Base-by-base conservation (phyloP, 495 filamentous ascomycete genomes). In the Glutinoglossum americanum region DNA sequence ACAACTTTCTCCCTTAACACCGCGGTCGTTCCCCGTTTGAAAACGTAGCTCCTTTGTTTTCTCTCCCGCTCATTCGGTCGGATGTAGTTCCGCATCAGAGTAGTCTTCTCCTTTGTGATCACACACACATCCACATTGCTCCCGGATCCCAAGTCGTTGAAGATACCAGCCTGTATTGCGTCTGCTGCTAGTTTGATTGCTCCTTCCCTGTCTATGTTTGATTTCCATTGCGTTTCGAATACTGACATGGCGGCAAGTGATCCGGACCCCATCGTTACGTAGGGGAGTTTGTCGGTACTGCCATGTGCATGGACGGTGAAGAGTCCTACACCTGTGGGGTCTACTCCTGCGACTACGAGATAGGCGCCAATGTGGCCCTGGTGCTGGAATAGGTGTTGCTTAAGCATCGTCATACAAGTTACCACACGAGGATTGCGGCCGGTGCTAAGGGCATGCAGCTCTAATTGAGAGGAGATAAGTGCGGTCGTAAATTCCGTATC, bases 271-370 rank as follows among this genome's bases (percentile, higher is more conserved):
- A 99, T 97, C 32, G 93, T 99, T 63, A 99, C 93, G 69, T 99
- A 99, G 19, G 93, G 93, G 32, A 99, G 81, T 74, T 99, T 99
- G 73, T 99, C 93, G 49, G 93, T 99, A 56, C 84, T 89, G 48
- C 93, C 93, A 75, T 99, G 93, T 30, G 93, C 93, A 73, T 99
- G 93, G 11, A 99, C 93, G 54, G 93, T 99, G 76, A 90, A 99
- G 17, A 99, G 79, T 58, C 92, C 85, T n/a, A 82, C 79, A 59
- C 93, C 93, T 7, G 93, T 99, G 10, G 93, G 90, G 71, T 99
- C 93, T 58, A 94, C 89, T 59, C 93, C 93, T 2, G 93, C 93
- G 53, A 99, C 89, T 19, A 99, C 93, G 45, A 99, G 81, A 72
- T 99, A 99, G 45, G 93, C 93, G 60, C 93, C 93, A 61, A 99